These are phyloP conservation scores for Pseudoturritis turrita DNA, from an alignment of 345 rosid species.

Conservation along the genomic window DNA sequence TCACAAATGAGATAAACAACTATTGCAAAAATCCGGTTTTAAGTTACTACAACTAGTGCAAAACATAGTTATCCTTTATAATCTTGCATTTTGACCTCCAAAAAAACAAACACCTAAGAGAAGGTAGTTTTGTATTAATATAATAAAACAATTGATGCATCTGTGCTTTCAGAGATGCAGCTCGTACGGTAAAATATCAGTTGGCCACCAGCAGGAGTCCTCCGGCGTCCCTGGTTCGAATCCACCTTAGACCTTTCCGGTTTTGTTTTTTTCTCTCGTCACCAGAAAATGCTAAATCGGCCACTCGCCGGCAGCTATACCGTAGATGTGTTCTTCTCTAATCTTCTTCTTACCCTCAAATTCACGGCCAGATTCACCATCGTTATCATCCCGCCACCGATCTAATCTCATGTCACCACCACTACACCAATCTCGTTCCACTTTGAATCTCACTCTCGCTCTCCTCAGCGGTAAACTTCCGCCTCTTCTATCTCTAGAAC, in stretches of 20 bases:
- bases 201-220: not conserved
- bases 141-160: fast-evolving
- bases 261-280: not conserved
- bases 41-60: too few species aligned
- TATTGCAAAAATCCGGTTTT: too few species aligned
- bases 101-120: too few species aligned
- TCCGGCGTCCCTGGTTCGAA: conserved; percentile 7
- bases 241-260: not conserved
- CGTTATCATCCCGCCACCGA: not conserved
- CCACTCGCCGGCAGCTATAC: conserved; percentile 6
- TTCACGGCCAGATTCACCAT: not conserved
- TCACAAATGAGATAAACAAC: too few species aligned
- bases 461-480: conserved; percentile 13
- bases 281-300: not conserved
- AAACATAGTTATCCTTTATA: too few species aligned
- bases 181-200: not conserved
- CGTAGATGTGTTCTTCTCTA: not conserved
- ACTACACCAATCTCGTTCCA: not conserved
- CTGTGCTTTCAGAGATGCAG: not conserved
- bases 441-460: conserved; percentile 20
- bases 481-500: not conserved
- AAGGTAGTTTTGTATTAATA: not conserved
- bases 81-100: too few species aligned
- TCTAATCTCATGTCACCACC: not conserved
- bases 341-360: not conserved